A percentile compares a stretch with the other conserved stretches of the same genome.
phyloP scores from a whole-genome alignment of 2,329 filamentous ascomycete genomes.

The Sarocladiaceae sp. region DNA sequence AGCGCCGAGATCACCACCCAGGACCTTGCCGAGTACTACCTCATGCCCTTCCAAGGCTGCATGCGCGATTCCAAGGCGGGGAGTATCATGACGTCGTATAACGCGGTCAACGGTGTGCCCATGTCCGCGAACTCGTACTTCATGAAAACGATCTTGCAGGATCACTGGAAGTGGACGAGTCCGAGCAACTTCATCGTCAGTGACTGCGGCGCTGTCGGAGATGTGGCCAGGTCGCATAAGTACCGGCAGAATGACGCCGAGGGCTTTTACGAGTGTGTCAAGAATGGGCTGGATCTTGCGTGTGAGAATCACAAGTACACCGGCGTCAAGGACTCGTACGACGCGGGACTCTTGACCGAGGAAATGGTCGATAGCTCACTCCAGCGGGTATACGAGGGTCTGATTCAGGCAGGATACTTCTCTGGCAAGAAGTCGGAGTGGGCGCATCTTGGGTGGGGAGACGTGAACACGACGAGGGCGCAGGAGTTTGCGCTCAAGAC shows the following conservation, averaged over 20 bases:
- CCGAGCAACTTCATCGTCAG: slow-evolving; percentile 56
- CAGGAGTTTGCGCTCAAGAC: slow-evolving; percentile 51
- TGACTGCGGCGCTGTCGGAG: slow-evolving; percentile 57
- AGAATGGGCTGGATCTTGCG: slow-evolving; percentile 26
- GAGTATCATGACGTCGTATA: slow-evolving; percentile 57
- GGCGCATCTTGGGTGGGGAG: slow-evolving; percentile 43
- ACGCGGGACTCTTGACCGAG: slow-evolving; percentile 24
- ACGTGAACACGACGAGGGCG: slow-evolving; percentile 48
- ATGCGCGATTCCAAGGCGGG: slow-evolving; percentile 47
- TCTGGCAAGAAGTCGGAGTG: slow-evolving; percentile 38
- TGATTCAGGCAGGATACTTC: slow-evolving; percentile 53
- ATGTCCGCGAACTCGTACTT: slow-evolving; percentile 58
- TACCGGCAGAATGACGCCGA: slow-evolving; percentile 27
- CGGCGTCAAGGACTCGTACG: slow-evolving; percentile 20
- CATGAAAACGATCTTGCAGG: slow-evolving; percentile 55
- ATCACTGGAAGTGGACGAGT: slow-evolving; percentile 58
- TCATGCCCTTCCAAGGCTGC: slow-evolving; percentile 58
- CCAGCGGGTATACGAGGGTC: slow-evolving; percentile 43
- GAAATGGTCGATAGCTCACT: slow-evolving; percentile 11
- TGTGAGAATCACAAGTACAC: slow-evolving; percentile 21
- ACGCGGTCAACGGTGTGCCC: slow-evolving; percentile 58
- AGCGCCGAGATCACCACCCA: slow-evolving; percentile 50
- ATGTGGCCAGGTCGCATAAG: slow-evolving; percentile 42
- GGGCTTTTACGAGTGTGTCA: slow-evolving; percentile 25
- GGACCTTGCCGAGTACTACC: slow-evolving; percentile 61